Evolutionary conservation across 2,329 filamentous ascomycete species (phyloP), one percentile per base, ranked within the genome.

Genomic region (Exophiala viscosa): DNA sequence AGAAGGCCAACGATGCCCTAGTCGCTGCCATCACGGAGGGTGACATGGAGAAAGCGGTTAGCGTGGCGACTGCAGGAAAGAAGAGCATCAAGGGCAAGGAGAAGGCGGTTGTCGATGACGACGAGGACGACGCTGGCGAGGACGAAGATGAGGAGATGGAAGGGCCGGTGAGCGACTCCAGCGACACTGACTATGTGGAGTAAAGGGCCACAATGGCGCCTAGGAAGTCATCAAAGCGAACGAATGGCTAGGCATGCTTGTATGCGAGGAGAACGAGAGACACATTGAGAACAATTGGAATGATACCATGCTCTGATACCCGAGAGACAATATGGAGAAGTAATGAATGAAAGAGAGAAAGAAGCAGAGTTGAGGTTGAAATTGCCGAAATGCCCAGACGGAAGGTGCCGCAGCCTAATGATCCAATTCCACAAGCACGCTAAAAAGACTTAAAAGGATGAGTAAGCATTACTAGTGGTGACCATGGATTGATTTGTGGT

Each of bases 121-220:
- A 36, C 11, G 34, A 36, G 11, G 34, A 33, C 7, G 32, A 33
- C 7, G 32, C 13, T 13, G 13, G 32, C 32, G 48, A 56, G 2
- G 64, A 67, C 41, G 65, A 67, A 15, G 34, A 36, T 10, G 34
- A 36, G 6, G 34, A 36, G 34, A 15, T 13, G 11, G 34, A 36
- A 13, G 34, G 14, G 34, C 34, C 34, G 10, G 34, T 15, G 11
- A 15, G 14, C 34, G 34, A 36, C 14, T 15, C 34, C 11, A 36
- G 14, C 14, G 34, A 36, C 34, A 15, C 11, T 13, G 34, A 36
- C 34, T 36, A 36, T 10, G 34, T 13, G 5, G 34, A 36, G 34
- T 36, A 36, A 28, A 36, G 34, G 34, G 11, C 1, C 14, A 36
- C 11, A 10, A 36, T 36, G 34, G 11, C 34, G 2, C 14, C 14